Conservation (phyloP, 768 basidiomycete species). For the Suillus subluteus region DNA sequence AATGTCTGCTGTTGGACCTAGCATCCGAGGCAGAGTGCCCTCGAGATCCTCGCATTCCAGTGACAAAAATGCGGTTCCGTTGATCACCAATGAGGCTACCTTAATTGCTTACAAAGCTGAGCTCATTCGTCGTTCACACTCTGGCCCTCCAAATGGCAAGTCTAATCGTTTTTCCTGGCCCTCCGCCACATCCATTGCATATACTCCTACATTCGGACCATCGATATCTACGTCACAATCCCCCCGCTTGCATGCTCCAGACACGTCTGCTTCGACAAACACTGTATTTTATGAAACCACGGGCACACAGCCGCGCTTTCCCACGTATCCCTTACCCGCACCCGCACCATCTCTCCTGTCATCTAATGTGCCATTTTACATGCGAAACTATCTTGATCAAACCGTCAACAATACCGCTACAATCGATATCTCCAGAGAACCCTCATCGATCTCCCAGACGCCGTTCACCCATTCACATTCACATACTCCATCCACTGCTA, state of each 20-base stretch:
- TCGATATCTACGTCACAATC: slow-evolving; percentile 36
- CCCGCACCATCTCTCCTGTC: slow-evolving; percentile 27
- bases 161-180: slow-evolving; percentile 44
- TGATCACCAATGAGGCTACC: slow-evolving; percentile 14
- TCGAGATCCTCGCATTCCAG: slow-evolving; percentile 19
- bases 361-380: slow-evolving; percentile 39
- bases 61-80: slow-evolving; percentile 12
- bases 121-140: slow-evolving; percentile 45
- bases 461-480: slow-evolving; percentile 46
- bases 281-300: slow-evolving; percentile 74
- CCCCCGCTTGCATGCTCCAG: slow-evolving; percentile 37
- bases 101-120: slow-evolving; percentile 40
- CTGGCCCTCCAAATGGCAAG: slow-evolving; percentile 44
- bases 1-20: slow-evolving; percentile 13
- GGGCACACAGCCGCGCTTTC: slow-evolving; percentile 35
- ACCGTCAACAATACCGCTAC: slow-evolving; percentile 7
- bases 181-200: slow-evolving; percentile 41
- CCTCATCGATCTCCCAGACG: slow-evolving; percentile 4
- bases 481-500: slow-evolving; percentile 54
- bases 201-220: slow-evolving; percentile 55
- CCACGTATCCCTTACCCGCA: slow-evolving; percentile 35
- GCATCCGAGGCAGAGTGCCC: slow-evolving; percentile 30
- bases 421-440: slow-evolving; percentile 6
- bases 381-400: slow-evolving; percentile 12
- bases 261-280: slow-evolving; percentile 36